phyloP scores from a whole-genome alignment of 768 basidiomycete genomes.

The Pleurotus giganteus region DNA sequence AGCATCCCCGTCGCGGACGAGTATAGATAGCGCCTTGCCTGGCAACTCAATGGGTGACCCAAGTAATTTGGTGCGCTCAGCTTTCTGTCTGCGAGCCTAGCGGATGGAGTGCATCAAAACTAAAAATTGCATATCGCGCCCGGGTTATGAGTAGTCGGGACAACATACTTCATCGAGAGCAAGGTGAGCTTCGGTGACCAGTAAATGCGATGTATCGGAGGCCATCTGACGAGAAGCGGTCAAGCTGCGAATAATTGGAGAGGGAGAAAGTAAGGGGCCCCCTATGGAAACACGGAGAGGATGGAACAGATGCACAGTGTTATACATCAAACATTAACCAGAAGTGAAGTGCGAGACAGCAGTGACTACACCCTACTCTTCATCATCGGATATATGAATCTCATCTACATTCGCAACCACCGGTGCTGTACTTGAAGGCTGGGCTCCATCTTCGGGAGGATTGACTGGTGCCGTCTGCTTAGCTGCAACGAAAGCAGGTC shows the following conservation, averaged over 20 bases:
- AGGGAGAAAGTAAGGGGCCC: not conserved
- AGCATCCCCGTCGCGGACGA: constrained; percentile 60
- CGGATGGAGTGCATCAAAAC: constrained; percentile 7
- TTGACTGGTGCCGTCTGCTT: constrained; percentile 46
- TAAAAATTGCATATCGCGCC: constrained; percentile 15
- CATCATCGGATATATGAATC: constrained; percentile 87
- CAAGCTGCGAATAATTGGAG: not conserved
- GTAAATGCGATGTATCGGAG: constrained; percentile 48
- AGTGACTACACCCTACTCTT: too few relatives aligned
- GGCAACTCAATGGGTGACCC: constrained; percentile 78
- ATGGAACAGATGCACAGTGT: not conserved
- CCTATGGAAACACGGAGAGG: too few relatives aligned
- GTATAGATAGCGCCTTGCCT: constrained; percentile 72
- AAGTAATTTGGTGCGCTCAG: constrained; percentile 63
- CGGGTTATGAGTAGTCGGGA: constrained; percentile 6
- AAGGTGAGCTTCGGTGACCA: constrained; percentile 74
- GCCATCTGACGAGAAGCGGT: too few relatives aligned
- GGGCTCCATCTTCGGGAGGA: constrained; percentile 34
- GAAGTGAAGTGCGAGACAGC: constrained; percentile 6
- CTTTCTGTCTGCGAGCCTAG: constrained; percentile 72
- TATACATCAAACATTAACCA: not conserved
- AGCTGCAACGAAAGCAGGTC: constrained; percentile 78
- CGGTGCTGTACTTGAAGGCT: constrained; percentile 23
- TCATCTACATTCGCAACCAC: constrained; percentile 66
- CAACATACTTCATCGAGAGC: constrained; percentile 52